These are phyloP conservation scores for Fusarium pseudonygamai DNA, from an alignment of 2,329 filamentous ascomycete species.

Conservation along the genomic window DNA sequence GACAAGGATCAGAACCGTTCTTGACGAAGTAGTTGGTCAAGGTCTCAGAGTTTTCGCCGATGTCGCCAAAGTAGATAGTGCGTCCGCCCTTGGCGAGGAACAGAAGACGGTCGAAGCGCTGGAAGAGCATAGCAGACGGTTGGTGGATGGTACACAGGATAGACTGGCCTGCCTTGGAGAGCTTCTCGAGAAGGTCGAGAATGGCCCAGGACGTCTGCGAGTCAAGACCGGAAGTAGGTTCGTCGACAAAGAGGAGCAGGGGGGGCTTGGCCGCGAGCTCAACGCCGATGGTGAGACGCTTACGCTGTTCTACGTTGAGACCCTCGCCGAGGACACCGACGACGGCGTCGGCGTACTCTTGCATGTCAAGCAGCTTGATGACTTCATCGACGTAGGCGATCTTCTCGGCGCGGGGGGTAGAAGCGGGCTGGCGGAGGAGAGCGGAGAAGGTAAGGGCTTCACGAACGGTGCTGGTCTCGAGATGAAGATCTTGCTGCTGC, in stretches of 20 bases:
- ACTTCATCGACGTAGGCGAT: constrained; percentile 63
- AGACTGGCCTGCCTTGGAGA: constrained; percentile 61
- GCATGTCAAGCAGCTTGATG: constrained; percentile 64
- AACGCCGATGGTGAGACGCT: constrained; percentile 62
- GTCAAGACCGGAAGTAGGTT: constrained; percentile 66
- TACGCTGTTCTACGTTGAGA: constrained; percentile 61
- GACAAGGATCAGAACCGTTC: constrained; percentile 32
- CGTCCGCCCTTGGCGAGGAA: constrained; percentile 49
- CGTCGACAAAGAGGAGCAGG: constrained; percentile 63
- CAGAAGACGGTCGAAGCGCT: constrained; percentile 66
- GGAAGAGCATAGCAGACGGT: constrained; percentile 51
- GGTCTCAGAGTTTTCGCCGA: constrained; percentile 39
- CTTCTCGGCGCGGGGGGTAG: constrained; percentile 58
- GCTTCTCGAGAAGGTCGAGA: constrained; percentile 73
- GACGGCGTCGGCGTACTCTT: constrained; percentile 64
- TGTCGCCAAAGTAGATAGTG: constrained; percentile 42
- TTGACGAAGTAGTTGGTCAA: constrained; percentile 35
- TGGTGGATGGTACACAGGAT: constrained; percentile 64
- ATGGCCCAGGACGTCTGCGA: constrained; percentile 75
- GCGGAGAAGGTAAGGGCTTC: constrained; percentile 55
- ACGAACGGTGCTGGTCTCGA: constrained; percentile 56
- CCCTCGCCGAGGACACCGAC: constrained; percentile 57
- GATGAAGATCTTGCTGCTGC: constrained; percentile 69
- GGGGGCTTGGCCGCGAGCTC: constrained; percentile 56
- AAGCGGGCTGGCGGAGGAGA: constrained; percentile 56